Conservation (phyloP, 768 basidiomycete species). For the Cyclocybe aegerita region DNA sequence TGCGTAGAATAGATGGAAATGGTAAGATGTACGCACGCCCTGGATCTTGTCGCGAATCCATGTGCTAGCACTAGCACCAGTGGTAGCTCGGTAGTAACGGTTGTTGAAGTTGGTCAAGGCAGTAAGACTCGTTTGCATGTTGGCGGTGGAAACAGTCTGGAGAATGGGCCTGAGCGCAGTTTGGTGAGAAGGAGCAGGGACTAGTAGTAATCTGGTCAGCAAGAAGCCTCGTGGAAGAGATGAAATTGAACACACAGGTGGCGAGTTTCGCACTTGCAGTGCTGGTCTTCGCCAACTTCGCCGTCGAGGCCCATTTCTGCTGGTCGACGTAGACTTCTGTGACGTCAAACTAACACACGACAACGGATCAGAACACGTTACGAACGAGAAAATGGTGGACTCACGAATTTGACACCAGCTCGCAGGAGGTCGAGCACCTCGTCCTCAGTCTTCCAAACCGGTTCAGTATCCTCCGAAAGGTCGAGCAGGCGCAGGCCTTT, state of each 20-base stretch:
- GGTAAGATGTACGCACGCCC: constrained; percentile 18
- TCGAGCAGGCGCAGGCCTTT: constrained; percentile 36
- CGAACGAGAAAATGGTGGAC: constrained; percentile 6
- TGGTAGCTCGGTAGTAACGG: constrained; percentile 38
- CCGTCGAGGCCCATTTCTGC: constrained; percentile 16
- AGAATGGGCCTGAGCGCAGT: constrained; percentile 25
- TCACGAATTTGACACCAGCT: constrained; percentile 33
- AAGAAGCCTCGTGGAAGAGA: not conserved
- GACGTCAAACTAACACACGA: constrained; percentile 34
- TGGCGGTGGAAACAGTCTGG: constrained; percentile 25
- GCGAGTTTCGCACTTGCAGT: constrained; percentile 27
- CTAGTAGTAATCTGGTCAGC: constrained; percentile 17
- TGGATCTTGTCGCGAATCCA: constrained; percentile 35
- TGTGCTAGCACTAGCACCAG: constrained; percentile 36
- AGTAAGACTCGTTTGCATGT: constrained; percentile 33
- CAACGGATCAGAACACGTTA: not conserved
- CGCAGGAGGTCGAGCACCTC: constrained; percentile 35
- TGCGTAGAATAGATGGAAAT: not conserved
- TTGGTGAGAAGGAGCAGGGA: constrained; percentile 31
- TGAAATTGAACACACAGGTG: not conserved
- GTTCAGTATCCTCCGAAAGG: constrained; percentile 33
- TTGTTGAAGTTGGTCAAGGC: constrained; percentile 41
- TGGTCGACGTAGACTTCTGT: constrained; percentile 38
- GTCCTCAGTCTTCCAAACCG: constrained; percentile 40
- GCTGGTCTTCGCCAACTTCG: constrained; percentile 15